These are phyloP conservation scores for Zancudomyces culisetae DNA, from an alignment of 371 early-diverging fungal genomes.

Conservation along the genomic window DNA sequence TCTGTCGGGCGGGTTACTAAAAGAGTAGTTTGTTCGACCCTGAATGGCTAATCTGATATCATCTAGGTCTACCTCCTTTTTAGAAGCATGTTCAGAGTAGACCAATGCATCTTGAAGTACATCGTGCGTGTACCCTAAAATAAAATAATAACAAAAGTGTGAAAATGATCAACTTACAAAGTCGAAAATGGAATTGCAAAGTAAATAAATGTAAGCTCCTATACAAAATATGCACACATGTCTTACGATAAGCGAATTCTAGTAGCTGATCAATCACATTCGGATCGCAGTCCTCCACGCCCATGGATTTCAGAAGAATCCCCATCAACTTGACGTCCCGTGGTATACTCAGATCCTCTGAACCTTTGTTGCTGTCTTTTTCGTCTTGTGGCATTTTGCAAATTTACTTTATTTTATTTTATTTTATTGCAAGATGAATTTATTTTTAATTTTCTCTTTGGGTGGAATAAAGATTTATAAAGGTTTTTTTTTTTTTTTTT, in stretches of 20 bases:
- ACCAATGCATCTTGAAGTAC: constrained; percentile 84
- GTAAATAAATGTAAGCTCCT: too few relatives aligned
- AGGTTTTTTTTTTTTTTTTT: not conserved
- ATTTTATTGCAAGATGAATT: too few relatives aligned
- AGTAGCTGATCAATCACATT: constrained; percentile 89
- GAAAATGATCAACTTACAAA: too few relatives aligned
- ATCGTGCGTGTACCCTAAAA: constrained; percentile 79
- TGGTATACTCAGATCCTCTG: constrained; percentile 26
- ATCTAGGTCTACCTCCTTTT: constrained; percentile 58
- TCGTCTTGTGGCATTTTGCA: too few relatives aligned
- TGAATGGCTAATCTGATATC: constrained; percentile 90
- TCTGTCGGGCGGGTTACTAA: constrained; percentile 73
- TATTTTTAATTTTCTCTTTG: not conserved
- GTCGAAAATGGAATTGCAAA: too few relatives aligned
- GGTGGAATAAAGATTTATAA: not conserved
- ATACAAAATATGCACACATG: too few relatives aligned
- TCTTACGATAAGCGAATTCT: constrained; percentile 79
- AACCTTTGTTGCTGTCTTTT: not conserved
- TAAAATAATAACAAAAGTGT: too few relatives aligned
- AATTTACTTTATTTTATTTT: too few relatives aligned
- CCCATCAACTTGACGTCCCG: constrained; percentile 85
- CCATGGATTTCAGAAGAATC: constrained; percentile 74
- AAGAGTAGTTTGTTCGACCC: constrained; percentile 72
- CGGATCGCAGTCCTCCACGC: constrained; percentile 91
- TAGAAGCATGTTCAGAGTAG: constrained; percentile 86